Evolutionary conservation across 768 basidiomycete species (phyloP).

Genomic region (Pulveroboletus ravenelii): DNA sequence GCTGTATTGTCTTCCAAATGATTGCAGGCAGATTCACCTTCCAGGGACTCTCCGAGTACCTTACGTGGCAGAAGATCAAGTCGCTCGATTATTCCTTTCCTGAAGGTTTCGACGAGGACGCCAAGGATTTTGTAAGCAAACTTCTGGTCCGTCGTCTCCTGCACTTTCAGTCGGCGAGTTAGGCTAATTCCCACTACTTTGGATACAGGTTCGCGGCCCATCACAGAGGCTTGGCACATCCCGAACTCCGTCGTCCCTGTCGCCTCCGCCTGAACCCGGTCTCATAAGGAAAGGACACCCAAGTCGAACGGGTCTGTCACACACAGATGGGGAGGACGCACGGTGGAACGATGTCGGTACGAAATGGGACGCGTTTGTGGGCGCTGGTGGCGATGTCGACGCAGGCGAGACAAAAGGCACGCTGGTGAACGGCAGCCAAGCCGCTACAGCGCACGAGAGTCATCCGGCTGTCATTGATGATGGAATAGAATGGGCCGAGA

Average conservation of each 20-base stretch:
- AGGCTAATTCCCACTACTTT: slow-evolving; percentile 1
- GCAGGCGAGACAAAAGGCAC: slow-evolving; percentile 12
- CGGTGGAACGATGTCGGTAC: slow-evolving; percentile 52
- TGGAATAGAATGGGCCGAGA: slow-evolving; percentile 51
- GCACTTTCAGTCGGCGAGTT: background rate
- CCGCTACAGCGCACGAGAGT: background rate
- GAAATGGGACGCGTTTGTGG: slow-evolving; percentile 49
- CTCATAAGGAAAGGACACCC: slow-evolving; percentile 45
- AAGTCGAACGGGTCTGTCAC: slow-evolving; percentile 6
- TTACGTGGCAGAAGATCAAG: slow-evolving; percentile 94
- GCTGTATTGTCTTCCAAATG: slow-evolving; percentile 92
- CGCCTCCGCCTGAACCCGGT: slow-evolving; percentile 54
- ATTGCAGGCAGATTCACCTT: slow-evolving; percentile 90
- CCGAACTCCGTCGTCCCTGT: slow-evolving; percentile 36
- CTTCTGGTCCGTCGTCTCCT: slow-evolving; percentile 52
- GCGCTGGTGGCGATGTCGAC: slow-evolving; percentile 24
- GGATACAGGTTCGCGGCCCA: slow-evolving; percentile 54
- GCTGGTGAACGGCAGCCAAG: background rate
- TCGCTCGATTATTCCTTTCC: slow-evolving; percentile 83
- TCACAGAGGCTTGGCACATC: slow-evolving; percentile 53
- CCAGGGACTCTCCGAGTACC: slow-evolving; percentile 84
- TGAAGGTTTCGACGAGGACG: slow-evolving; percentile 75
- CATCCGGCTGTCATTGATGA: slow-evolving; percentile 20
- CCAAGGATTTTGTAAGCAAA: slow-evolving; percentile 71
- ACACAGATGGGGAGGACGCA: slow-evolving; percentile 27